Evolutionary conservation across 2,329 filamentous ascomycete genomes (phyloP).

Genomic region (Penicillium sp.): DNA sequence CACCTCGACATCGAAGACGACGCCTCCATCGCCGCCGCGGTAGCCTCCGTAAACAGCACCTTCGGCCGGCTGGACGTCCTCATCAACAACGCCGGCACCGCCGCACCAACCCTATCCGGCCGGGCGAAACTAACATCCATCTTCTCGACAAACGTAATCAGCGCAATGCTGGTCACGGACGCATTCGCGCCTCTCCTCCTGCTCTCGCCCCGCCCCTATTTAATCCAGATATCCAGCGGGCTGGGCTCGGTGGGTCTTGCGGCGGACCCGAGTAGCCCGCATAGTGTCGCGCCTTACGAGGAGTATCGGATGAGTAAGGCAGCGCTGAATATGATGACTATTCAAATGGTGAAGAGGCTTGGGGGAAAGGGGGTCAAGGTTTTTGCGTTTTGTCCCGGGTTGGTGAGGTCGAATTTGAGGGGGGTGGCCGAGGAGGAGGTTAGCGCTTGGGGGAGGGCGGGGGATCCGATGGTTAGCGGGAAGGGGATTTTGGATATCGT

Average conservation of each 20-base stretch:
- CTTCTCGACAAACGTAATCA: background rate
- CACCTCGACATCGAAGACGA: background rate
- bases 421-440: background rate
- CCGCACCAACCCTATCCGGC: background rate
- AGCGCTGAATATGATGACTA: slow-evolving; percentile 21
- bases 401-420: background rate
- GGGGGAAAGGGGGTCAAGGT: slow-evolving; percentile 16
- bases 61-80: background rate
- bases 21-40: background rate
- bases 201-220: background rate
- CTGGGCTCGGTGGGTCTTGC: background rate
- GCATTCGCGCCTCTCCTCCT: background rate
- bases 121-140: background rate
- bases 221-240: background rate
- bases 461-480: background rate
- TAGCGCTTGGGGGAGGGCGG: background rate
- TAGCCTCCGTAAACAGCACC: background rate
- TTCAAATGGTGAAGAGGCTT: slow-evolving; percentile 21
- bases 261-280: background rate
- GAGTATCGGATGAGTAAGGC: slow-evolving; percentile 27
- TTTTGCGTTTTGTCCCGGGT: background rate
- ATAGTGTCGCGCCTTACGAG: slow-evolving; percentile 10
- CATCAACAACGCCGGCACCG: slow-evolving; percentile 2
- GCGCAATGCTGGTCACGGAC: background rate
- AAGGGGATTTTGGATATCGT: background rate